Evolutionary conservation across 441 rosid species (phyloP), one percentile per base, ranked within the genome.

Genomic region (Manihot esculenta): DNA sequence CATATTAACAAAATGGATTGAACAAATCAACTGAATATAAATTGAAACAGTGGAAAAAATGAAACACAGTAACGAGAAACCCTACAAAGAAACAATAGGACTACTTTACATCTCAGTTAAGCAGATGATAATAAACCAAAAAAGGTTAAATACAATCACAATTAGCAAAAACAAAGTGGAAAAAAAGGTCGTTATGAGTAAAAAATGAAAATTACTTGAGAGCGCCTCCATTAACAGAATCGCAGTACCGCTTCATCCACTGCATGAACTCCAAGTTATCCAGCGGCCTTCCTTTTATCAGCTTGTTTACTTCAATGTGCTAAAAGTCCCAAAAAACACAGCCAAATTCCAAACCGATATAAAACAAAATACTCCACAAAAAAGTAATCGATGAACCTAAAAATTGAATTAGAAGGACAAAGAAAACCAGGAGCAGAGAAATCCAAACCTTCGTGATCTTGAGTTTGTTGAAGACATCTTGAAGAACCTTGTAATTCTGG

Each of bases 211-310:
- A 35, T 76, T 81, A 93, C 98, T 66, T 74, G 68, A 73, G 69
- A 58, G 65, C 75, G 48, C 92, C 87, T 49, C 95, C 97, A 18
- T 82, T 85, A 2, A 89, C 87, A 57, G 98, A 86, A 83, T 95
- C 99, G 13, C 92, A 93, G 79, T 91, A 93, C 45, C 84, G 87
- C 84, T 93, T 95, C 98, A 95, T 78, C 99, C 99, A 95, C 60
- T 93, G 98, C 90, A 91, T 93, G 56, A 93, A 95, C 85, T 95
- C 99, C 89, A 95, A 74, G 74, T 95, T 95, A 69, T 95, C 99
- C 66, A 93, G 85, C 50, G 98, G 95, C 74, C 98, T 86, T 51
- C 99, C 97, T 73, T 95, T 95, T 72, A 89, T 91, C 3, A 91
- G 85, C 80, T 93, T 95, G 75, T 78, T 89, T 74, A 95, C 99